Conservation (phyloP, 345 rosid genomes). For the Ailanthus altissimus region DNA sequence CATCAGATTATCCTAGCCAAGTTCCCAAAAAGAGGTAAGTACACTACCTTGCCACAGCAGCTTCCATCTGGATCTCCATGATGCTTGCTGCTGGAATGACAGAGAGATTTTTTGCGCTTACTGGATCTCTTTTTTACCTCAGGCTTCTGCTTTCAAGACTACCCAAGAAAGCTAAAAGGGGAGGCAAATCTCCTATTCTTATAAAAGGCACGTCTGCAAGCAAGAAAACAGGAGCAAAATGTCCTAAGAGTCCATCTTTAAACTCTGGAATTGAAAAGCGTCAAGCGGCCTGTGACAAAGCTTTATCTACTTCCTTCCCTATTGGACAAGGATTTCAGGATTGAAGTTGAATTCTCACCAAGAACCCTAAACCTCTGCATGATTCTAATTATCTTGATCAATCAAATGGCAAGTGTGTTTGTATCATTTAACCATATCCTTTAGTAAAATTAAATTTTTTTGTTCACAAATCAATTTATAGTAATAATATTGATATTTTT, state of each 20-base stretch:
- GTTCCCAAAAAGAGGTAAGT: slow-evolving; percentile 51
- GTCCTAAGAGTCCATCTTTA: slow-evolving; percentile 17
- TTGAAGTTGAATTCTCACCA: background rate
- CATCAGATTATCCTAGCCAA: slow-evolving; percentile 34
- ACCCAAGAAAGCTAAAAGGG: slow-evolving; percentile 45
- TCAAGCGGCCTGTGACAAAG: background rate
- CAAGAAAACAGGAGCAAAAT: slow-evolving; percentile 42
- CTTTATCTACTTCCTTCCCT: slow-evolving; percentile 12
- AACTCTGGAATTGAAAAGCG: background rate
- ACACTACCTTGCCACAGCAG: slow-evolving; percentile 6
- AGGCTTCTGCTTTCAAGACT: slow-evolving; percentile 40
- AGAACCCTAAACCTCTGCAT: slow-evolving; percentile 5
- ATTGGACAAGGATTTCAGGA: background rate
- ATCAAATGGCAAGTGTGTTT: slow-evolving; percentile 4
- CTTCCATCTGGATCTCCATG: background rate
- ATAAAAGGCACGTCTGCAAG: slow-evolving; percentile 37
- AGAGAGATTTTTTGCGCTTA: background rate
- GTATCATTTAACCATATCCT: slow-evolving; percentile 13
- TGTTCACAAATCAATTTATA: slow-evolving; percentile 4
- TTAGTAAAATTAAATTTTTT: slow-evolving; percentile 5
- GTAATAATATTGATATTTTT: background rate
- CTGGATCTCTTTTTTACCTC: slow-evolving; percentile 11
- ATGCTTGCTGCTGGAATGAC: slow-evolving; percentile 5
- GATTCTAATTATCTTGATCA: slow-evolving; percentile 8
- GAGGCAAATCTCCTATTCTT: slow-evolving; percentile 44